Percentiles rank a stretch among this genome's conserved stretches.
Conservation (phyloP, 1,284 basidiomycete genomes). For the Marasmius fiardii region DNA sequence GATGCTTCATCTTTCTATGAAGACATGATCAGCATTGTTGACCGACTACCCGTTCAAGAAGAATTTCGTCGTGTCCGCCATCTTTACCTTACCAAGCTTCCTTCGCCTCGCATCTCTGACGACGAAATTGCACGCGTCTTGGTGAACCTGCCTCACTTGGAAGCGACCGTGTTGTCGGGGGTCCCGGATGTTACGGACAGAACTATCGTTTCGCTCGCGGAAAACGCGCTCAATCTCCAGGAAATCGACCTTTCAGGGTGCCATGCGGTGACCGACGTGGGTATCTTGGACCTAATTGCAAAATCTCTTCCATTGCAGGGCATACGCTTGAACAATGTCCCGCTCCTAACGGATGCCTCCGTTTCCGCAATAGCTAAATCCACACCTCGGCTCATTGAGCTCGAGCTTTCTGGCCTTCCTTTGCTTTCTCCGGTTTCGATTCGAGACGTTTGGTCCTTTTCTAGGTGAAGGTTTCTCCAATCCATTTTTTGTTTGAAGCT, state of each 20-base stretch:
- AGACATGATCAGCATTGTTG: constrained; percentile 50
- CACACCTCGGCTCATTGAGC: constrained; percentile 78
- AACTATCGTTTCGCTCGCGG: constrained; percentile 63
- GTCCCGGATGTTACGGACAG: constrained; percentile 66
- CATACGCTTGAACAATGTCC: constrained; percentile 70
- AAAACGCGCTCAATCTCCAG: constrained; percentile 63
- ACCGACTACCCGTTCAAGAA: constrained; percentile 51
- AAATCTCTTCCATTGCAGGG: constrained; percentile 68
- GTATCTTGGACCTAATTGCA: constrained; percentile 67
- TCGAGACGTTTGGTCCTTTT: constrained; percentile 81
- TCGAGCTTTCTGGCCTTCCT: constrained; percentile 78
- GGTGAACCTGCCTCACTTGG: constrained; percentile 61
- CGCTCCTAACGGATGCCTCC: constrained; percentile 70
- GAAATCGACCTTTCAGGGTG: constrained; percentile 82
- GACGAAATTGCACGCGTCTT: constrained; percentile 64
- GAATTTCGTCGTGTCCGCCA: constrained; percentile 55
- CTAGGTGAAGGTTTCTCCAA: constrained; percentile 30
- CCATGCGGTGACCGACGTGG: constrained; percentile 70
- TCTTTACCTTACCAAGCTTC: constrained; percentile 41
- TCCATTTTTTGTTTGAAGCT: constrained; percentile 11
- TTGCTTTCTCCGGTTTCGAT: constrained; percentile 69
- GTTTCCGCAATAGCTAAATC: constrained; percentile 72
- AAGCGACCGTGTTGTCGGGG: constrained; percentile 72
- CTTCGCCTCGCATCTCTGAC: constrained; percentile 49
- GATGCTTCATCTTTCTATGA: constrained; percentile 35